Base-by-base conservation (phyloP, 352 stramenopile genomes). In the Phytophthora melonis region DNA sequence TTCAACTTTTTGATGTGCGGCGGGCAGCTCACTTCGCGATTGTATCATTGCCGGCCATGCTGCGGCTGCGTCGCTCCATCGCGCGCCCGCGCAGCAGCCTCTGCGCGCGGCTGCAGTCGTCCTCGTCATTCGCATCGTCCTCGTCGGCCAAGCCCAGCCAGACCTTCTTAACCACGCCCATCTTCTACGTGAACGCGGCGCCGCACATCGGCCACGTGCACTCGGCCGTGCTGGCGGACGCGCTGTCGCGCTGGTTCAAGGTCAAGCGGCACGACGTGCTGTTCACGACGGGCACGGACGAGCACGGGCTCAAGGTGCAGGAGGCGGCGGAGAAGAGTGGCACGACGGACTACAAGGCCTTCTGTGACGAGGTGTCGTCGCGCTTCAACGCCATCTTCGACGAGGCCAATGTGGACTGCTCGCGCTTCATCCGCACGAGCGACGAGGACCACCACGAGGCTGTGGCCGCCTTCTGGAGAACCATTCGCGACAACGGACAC, bases 171-270 rank as follows among this genome's bases (percentile, higher is more conserved):
- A 99, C 97, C 59, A 99, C 98, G n/a, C 98, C 98, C 7, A 99
- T 99, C 69, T 99, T 99, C 82, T 99, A 99, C 84, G 97, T 99
- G 45, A 99, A 99, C 75, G 98, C 98, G 72, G 92, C 97, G 75
- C 98, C 98, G 23, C 98, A 99, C 85, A 99, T 99, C 58, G 98
- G 98, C 49, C 98, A 99, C 88, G 96, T 98, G 47, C 99, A 99
- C 87, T 99, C 97, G 53, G 94, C 89, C 3, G 82, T 98, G 62
- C 83, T 99, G 43, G 91, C 81, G 65, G 98, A 92, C 75, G 95
- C 76, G 56, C 92, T 91, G 70, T 87, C 70, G 62, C 88, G 93
- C 47, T 98, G 89, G 90, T 84, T 89, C 69, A 77, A 69, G 14
- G 59, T 97, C 8, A 86, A 88, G 45, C 61, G 75, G 3, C 64